phyloP scores from a whole-genome alignment of 2,329 filamentous ascomycete species.

The Onygenales sp. region DNA sequence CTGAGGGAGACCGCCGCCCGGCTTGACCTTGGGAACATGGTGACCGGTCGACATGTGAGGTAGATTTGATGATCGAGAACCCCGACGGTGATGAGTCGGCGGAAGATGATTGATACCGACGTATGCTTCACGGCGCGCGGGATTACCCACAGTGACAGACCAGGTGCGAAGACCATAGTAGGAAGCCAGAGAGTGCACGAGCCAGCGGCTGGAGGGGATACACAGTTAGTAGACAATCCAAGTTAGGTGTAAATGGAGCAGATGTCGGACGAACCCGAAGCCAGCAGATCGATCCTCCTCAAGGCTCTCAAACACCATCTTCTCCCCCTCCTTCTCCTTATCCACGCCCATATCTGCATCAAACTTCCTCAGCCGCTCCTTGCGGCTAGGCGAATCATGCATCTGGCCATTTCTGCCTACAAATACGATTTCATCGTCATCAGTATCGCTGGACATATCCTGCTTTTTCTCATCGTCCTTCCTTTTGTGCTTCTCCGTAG shows the following conservation, averaged over 20 bases:
- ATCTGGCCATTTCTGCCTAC: constrained; percentile 60
- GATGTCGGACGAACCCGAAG: constrained; percentile 58
- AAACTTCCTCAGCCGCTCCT: constrained; percentile 42
- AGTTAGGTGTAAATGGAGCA: constrained; percentile 1
- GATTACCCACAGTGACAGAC: constrained; percentile 63
- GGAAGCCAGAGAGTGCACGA: constrained; percentile 81
- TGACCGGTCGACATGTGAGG: neutral
- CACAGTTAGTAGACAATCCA: constrained; percentile 13
- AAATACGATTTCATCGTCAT: constrained; percentile 72
- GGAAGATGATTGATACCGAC: constrained; percentile 49
- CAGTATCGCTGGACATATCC: constrained; percentile 14
- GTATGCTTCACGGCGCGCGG: constrained; percentile 70
- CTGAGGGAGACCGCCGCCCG: constrained; percentile 13
- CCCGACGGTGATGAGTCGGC: neutral
- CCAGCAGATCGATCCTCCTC: constrained; percentile 66
- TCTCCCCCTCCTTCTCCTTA: constrained; percentile 46
- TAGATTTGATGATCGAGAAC: neutral
- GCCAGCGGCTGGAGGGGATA: constrained; percentile 59
- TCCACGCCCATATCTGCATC: constrained; percentile 20
- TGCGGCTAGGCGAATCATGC: constrained; percentile 48
- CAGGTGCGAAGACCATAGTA: constrained; percentile 87
- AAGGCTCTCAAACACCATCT: constrained; percentile 71
- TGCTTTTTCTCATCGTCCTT: neutral
- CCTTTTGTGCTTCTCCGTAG: constrained; percentile 10
- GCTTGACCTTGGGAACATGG: neutral